A percentile compares a stretch with the other conserved stretches of the same genome.
These are phyloP conservation scores for Ustilago loliicola DNA, from an alignment of 1,284 basidiomycete species.

Conservation along the genomic window DNA sequence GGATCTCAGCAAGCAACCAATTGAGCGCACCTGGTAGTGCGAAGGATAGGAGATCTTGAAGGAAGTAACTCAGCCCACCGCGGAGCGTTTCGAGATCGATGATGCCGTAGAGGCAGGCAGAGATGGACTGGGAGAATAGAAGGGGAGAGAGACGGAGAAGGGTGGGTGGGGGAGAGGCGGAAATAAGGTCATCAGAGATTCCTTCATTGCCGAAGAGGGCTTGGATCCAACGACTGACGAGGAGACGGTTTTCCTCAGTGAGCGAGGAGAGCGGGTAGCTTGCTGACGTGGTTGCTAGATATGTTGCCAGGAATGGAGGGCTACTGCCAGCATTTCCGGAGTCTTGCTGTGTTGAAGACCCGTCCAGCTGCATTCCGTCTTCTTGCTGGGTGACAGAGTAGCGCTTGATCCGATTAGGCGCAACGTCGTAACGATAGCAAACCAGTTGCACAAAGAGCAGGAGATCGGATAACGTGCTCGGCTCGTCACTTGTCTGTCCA, in stretches of 20 bases:
- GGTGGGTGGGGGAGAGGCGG: conserved; percentile 71
- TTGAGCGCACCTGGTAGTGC: conserved; percentile 72
- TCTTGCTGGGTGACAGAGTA: neutral
- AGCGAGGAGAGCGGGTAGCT: conserved; percentile 67
- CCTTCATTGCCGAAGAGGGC: conserved; percentile 71
- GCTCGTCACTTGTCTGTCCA: conserved; percentile 55
- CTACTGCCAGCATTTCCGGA: neutral
- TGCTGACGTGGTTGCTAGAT: conserved; percentile 55
- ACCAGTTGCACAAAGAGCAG: conserved; percentile 53
- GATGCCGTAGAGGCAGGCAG: conserved; percentile 71
- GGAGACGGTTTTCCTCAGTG: conserved; percentile 62
- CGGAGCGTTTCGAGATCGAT: conserved; percentile 74
- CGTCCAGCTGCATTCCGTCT: conserved; percentile 12
- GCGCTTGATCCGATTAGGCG: conserved; percentile 17
- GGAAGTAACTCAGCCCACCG: conserved; percentile 74
- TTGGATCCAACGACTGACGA: conserved; percentile 69
- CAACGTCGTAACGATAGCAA: conserved; percentile 30
- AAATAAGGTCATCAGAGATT: conserved; percentile 71
- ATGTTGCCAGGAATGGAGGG: conserved; percentile 52
- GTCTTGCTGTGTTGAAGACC: neutral
- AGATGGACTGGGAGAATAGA: conserved; percentile 73
- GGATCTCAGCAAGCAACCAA: conserved; percentile 54
- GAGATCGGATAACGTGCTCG: conserved; percentile 44
- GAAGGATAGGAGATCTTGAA: conserved; percentile 74
- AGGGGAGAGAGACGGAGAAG: conserved; percentile 72